Evolutionary conservation across 2,329 filamentous ascomycete species (phyloP), one percentile per base, ranked within the genome.

Genomic region (Alternaria solani): DNA sequence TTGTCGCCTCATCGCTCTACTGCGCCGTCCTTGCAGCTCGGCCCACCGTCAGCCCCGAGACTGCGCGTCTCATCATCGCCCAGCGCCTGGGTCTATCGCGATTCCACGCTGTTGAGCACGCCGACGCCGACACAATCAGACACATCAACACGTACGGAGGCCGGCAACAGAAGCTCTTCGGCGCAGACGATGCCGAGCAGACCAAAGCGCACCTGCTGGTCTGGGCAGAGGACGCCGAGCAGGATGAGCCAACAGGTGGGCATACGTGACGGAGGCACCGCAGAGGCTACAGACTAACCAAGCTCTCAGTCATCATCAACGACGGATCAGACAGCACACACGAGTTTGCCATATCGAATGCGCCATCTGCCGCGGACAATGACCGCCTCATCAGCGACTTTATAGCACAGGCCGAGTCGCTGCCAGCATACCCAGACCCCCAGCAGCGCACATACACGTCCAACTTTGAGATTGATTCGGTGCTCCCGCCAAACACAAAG

Each of bases 11-110:
- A 32, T 81, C 78, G 61, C 73, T 83, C 46, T 78, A 71, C 70
- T 78, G 74, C 67, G 64, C 75, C 18, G 73, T 74, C 36, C 65
- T 69, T 23, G 69, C 76, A 72, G 28, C 64, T 70, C 34, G 80
- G 72, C 55, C 74, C 38, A 66, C 70, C 28, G 64, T 79, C 61
- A 70, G 57, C 67, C 79, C 82, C 16, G 77, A 81, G 55, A 80
- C 80, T 39, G 82, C 84, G 65, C 78, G 83, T 70, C 72, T 85
- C 58, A 79, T 85, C 49, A 69, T 86, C 60, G 83, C 84, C 51
- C 81, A 84, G 71, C 75, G 83, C 67, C 78, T 84, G 26, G 83
- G 83, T 18, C 75, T 85, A 34, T 81, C 83, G 54, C 78, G 80
- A 55, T 85, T 80, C 73, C 83, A 85, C 65, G 71, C 75, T 25